Base-by-base conservation (phyloP, 2,329 filamentous ascomycete genomes). In the Diaporthe ampelina region DNA sequence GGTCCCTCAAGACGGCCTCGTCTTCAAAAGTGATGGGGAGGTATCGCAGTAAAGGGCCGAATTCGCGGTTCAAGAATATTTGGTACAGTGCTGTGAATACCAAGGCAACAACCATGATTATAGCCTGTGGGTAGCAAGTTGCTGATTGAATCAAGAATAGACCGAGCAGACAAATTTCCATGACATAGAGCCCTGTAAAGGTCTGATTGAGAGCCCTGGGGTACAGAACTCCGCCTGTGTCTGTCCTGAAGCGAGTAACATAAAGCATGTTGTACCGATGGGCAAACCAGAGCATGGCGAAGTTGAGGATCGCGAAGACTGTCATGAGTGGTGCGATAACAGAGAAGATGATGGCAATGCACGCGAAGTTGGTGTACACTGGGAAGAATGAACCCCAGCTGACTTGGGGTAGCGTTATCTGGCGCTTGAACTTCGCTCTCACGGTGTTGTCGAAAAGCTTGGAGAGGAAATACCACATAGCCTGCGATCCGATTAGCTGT, bases 231-330 rank as follows among this genome's bases (percentile, higher is more conserved):
- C 97, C 97, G 54, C 97, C 97, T 0, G 96, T 99, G 83, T 99
- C 97, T 75, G 93, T 91, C 77, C 92, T 91, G 82, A 97, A 97
- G 70, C 95, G 94, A 35, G 92, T 97, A 75, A 99, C 95, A 79
- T 98, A 99, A 26, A 99, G 89, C 86, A 97, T 97, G 78, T 96
- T 96, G 84, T 98, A 98, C n/a, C 96, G 91, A 82, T 98, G 95
- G 0, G 97, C 96, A 58, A 98, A 88, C 95, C 95, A 99, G 77
- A 98, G 92, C 0, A 99, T 87, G 61, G 90, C 89, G 82, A 98
- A 98, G 0, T 96, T 98, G 81, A 98, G 91, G 79, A 98, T 91
- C 78, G 97, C 96, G 85, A 99, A 98, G 29, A 98, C 85, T 65
- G 97, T 91, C 80, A 99, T 98, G 17, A 99, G 86, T 0, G 97